Base-by-base conservation (phyloP, 1,284 basidiomycete genomes). In the Apiotrichum brassicae region DNA sequence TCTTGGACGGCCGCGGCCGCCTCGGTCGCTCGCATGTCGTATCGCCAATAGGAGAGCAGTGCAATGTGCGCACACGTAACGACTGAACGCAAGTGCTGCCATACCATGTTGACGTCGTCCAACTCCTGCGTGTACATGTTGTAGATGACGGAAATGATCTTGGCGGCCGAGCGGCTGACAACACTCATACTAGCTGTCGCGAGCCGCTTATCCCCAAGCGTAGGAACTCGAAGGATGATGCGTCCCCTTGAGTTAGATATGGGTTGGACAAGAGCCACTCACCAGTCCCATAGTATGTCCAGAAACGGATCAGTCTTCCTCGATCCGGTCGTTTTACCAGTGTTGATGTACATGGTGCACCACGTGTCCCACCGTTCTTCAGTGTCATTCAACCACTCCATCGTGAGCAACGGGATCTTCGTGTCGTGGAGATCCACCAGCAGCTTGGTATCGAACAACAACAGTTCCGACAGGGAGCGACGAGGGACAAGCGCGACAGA, bases 61-160 rank as follows among this genome's bases (percentile, higher is more conserved):
- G 53, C 41, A 19, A 60, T 37, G 32, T 60, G 56, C 2, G 56
- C 53, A 12, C 48, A 57, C 6, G 53, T 58, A 2, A 53, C 35
- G 24, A 60, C 33, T 9, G 53, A 50, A 5, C 53, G 48, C 7
- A 57, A 35, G 35, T 60, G 53, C 26, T 42, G 48, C 53, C 56
- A 57, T 19, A 49, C 39, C 32, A 47, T 48, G 46, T 54, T 52
- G 18, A 37, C 20, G 36, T 37, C 36, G 36, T 37, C 18, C 19
- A 22, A 6, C 9, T 22, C 20, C 19, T 14, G 19, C 19, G 36
- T 3, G 52, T 57, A 57, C 14, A 26, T 19, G n/a, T 19, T 16
- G 47, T 49, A 43, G 35, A 38, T 42, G 7, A 8, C 19, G 23
- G 30, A 23, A 4, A 59, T 24, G 41, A 59, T 53, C 44, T 48